phyloP scores from a whole-genome alignment of 768 basidiomycete species.

The Amanita pallidorosea region DNA sequence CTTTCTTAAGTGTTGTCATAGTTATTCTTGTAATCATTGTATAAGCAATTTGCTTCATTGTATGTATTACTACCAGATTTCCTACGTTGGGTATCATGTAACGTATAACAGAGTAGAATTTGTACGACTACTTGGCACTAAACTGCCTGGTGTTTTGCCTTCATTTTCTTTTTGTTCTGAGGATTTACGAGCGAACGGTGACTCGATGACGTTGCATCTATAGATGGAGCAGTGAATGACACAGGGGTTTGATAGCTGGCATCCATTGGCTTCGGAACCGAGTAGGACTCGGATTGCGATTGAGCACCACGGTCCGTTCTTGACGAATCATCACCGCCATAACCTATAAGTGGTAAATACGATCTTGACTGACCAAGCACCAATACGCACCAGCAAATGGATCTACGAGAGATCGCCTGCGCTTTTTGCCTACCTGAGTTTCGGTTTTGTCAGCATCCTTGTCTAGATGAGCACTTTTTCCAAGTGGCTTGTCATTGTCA shows the following conservation, averaged over 20 bases:
- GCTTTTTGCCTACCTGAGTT: conserved; percentile 21
- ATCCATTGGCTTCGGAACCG: conserved; percentile 1
- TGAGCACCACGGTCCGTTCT: not conserved
- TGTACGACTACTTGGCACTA: not conserved
- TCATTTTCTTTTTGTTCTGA: conserved; percentile 12
- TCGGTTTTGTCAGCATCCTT: not conserved
- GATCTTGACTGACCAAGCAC: not conserved
- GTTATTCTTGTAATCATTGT: not conserved
- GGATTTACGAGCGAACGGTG: conserved; percentile 5
- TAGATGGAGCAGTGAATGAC: not conserved
- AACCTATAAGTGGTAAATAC: conserved; percentile 16
- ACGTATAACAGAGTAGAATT: not conserved
- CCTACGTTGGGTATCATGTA: not conserved
- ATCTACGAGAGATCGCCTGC: conserved; percentile 45
- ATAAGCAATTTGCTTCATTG: conserved; percentile 4
- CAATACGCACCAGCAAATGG: conserved; percentile 48
- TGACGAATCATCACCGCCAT: conserved; percentile 22
- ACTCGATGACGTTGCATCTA: conserved; percentile 3
- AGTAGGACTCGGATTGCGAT: not conserved
- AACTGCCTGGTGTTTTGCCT: conserved; percentile 21
- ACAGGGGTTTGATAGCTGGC: conserved; percentile 3
- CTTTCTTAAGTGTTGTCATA: not conserved
- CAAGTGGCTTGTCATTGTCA: conserved; percentile 16
- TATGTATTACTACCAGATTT: conserved; percentile 6
- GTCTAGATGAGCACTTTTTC: not conserved